Evolutionary conservation across 768 basidiomycete genomes (phyloP), one percentile per base, ranked within the genome.

Genomic region (Pulveroboletus frians): DNA sequence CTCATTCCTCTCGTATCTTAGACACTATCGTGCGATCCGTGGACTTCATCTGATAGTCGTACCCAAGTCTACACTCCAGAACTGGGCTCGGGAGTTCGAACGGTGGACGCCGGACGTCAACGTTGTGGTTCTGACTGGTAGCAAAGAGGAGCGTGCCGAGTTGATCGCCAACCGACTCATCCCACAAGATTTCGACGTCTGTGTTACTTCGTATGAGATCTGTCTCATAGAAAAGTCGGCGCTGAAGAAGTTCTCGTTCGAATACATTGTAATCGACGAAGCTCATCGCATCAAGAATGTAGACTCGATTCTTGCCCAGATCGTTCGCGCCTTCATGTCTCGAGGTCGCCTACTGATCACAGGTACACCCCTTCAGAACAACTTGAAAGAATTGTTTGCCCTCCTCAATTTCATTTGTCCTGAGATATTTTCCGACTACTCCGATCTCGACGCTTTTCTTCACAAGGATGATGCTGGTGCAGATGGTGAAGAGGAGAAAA

Each of bases 201-300:
- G 89, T 69, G 85, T 98, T 67, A 97, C 96, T 1, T 88, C 91
- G 1, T 99, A 99, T 70, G 96, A 97, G 68, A 89, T 99, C 53
- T 95, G 92, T 65, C 79, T 98, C 54, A 91, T 95, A 57, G 96
- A 99, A 66, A 92, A 92, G 69, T 76, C 81, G n/a, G 79, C 86
- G 0, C 75, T 98, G 53, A 92, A 91, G 70, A 95, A 95, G 67
- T 91, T 97, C 67, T 87, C 86, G 0, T 98, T 97, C 73, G 91
- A 95, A 68, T 98, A 98, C 70, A 97, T 97, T 68, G 81, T 88
- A 56, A 98, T 99, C 61, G 95, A 99, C 70, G 95, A 99, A 71
- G 95, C 95, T 1, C 95, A 99, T 63, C 87, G 96, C 20, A 99
- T 99, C 78, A 98, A 98, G 74, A 98, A 98, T 65, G 93, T 95